These are phyloP conservation scores for Pseudopithomyces maydicus DNA, from an alignment of 2,329 filamentous ascomycete genomes.

Conservation along the genomic window DNA sequence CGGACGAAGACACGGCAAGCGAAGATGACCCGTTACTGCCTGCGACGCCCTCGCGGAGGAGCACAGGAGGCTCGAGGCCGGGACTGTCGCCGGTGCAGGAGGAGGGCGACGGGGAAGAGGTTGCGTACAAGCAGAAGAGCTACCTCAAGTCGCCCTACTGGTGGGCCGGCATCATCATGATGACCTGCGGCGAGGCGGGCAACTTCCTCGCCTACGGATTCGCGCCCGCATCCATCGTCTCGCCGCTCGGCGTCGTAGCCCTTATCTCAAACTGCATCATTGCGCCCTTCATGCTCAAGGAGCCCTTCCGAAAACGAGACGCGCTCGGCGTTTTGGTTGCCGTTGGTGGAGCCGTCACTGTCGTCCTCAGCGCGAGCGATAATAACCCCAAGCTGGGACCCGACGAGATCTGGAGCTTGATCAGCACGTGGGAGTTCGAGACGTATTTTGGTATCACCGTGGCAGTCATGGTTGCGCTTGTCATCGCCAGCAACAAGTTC, in stretches of 20 bases:
- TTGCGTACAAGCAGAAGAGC: conserved; percentile 60
- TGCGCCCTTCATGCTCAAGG: conserved; percentile 90
- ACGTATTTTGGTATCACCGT: conserved; percentile 83
- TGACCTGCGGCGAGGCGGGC: conserved; percentile 80
- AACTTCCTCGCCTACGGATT: conserved; percentile 99
- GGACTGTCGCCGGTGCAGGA: conserved; percentile 6
- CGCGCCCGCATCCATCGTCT: conserved; percentile 95
- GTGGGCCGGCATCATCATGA: conserved; percentile 96
- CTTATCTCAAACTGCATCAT: conserved; percentile 97
- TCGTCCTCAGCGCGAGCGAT: conserved; percentile 88
- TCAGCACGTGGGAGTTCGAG: conserved; percentile 87
- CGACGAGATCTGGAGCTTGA: conserved; percentile 86
- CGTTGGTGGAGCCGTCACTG: conserved; percentile 84
- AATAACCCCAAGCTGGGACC: conserved; percentile 91
- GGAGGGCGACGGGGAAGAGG: conserved; percentile 43
- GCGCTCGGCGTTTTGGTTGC: conserved; percentile 87
- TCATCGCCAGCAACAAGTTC: conserved; percentile 82
- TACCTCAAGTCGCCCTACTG: conserved; percentile 94
- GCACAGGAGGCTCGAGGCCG: conserved; percentile 20
- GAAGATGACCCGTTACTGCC: conserved; percentile 43
- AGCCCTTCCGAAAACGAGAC: conserved; percentile 83
- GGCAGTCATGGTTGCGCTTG: conserved; percentile 73
- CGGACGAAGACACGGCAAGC: conserved; percentile 17
- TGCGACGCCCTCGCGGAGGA: background rate
- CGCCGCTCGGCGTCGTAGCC: conserved; percentile 93